phyloP scores from a whole-genome alignment of 1,139 yeast genomes.

The Hansenula sp. region DNA sequence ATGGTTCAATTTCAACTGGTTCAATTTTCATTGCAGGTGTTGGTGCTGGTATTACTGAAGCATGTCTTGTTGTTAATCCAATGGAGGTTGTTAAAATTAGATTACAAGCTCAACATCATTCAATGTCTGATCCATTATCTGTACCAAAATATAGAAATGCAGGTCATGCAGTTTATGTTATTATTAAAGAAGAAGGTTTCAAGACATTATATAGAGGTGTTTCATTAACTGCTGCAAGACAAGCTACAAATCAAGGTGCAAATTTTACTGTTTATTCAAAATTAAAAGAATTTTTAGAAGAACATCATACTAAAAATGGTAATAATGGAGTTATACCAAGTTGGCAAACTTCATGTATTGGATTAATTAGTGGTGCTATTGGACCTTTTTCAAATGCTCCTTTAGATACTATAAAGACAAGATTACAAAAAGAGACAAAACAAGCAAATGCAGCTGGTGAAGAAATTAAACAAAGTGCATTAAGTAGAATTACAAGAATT shows the following conservation, averaged over 20 bases:
- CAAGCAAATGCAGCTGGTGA: constrained; percentile 64
- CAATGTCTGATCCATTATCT: constrained; percentile 68
- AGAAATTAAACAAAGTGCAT: constrained; percentile 21
- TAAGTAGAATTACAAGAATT: constrained; percentile 75
- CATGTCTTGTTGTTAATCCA: constrained; percentile 90
- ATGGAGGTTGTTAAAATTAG: constrained; percentile 97
- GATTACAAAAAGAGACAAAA: constrained; percentile 89
- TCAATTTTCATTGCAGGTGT: constrained; percentile 87
- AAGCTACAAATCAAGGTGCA: constrained; percentile 98
- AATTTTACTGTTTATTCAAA: constrained; percentile 94
- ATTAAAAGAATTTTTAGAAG: constrained; percentile 66
- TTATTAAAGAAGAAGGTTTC: constrained; percentile 88
- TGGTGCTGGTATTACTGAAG: constrained; percentile 97
- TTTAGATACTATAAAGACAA: constrained; percentile 92
- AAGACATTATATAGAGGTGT: constrained; percentile 92
- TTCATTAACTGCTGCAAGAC: constrained; percentile 93
- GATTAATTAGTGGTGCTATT: constrained; percentile 90
- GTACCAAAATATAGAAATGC: constrained; percentile 88
- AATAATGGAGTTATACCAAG: constrained; percentile 54
- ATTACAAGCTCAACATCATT: constrained; percentile 92
- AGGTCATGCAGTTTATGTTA: constrained; percentile 82
- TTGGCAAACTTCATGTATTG: constrained; percentile 92
- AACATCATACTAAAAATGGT: constrained; percentile 50
- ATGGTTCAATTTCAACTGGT: constrained; percentile 69
- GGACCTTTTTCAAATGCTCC: constrained; percentile 99